Evolutionary conservation across 371 early-diverging fungal genomes (phyloP).

Genomic region (Mortierella sp.): DNA sequence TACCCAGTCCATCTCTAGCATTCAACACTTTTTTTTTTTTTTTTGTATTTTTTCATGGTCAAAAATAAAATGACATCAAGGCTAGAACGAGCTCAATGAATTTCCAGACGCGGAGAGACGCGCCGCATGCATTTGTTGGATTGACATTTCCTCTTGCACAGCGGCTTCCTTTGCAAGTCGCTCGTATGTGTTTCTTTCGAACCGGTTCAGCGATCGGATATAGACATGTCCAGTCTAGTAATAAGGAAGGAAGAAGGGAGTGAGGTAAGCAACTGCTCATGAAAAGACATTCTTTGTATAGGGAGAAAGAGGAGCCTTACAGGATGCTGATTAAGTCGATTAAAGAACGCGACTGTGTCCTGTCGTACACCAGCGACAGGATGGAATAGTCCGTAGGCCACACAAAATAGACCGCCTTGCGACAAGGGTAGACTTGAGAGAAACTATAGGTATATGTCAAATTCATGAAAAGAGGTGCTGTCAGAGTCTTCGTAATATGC

Average conservation of each 20-base stretch:
- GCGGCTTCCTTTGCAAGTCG: constrained; percentile 43
- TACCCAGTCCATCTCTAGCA: neutral
- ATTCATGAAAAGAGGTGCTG: too few species aligned
- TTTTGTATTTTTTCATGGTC: neutral
- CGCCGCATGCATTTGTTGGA: constrained; percentile 25
- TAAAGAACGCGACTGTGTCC: constrained; percentile 77
- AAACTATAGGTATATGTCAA: constrained; percentile 61
- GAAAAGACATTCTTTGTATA: neutral
- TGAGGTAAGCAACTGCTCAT: neutral
- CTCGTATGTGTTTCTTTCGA: constrained; percentile 48
- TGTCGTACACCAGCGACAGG: constrained; percentile 71
- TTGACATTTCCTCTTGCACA: constrained; percentile 28
- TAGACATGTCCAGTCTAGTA: constrained; percentile 45
- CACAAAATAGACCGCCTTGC: constrained; percentile 85
- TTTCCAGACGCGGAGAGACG: constrained; percentile 32
- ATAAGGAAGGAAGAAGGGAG: neutral
- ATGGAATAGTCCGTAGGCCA: constrained; percentile 88
- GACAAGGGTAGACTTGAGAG: constrained; percentile 84
- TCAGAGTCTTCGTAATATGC: too few species aligned
- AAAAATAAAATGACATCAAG: neutral
- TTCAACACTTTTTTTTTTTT: too few species aligned
- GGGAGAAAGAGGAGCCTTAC: constrained; percentile 55
- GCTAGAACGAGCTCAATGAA: constrained; percentile 21
- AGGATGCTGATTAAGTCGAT: constrained; percentile 73
- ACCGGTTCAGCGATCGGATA: constrained; percentile 40